Base-by-base conservation (phyloP, 768 basidiomycete genomes). In the Kwoniella botswanensis region DNA sequence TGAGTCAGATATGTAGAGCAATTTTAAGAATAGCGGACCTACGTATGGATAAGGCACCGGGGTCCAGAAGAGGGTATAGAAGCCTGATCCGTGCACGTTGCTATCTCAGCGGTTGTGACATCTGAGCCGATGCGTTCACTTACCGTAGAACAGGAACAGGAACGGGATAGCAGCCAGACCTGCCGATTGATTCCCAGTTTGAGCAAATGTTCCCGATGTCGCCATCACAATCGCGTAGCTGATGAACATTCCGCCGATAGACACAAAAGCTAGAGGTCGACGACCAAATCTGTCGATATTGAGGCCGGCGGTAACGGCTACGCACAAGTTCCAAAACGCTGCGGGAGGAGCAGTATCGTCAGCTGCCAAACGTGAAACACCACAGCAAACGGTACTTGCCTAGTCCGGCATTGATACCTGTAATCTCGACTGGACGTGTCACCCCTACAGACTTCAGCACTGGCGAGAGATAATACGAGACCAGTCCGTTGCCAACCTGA, bases 271-370 rank as follows among this genome's bases (percentile, higher is more conserved):
- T 7, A 76, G 62, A n/a, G 66, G 71, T 35, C 79, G 67, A 57
- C 80, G 75, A 26, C 80, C 80, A 41, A 80, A 66, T 26, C 73
- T 57, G 41, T 82, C 80, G 55, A 78, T 75, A 52, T 75, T 68
- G 42, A 75, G 63, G 7, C 66, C 70, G 24, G 67, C 70, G 35
- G 59, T 52, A 3, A 64, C 43, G 2, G 74, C 71, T 17, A 76
- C 67, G 35, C n/a, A 66, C 22, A 62, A 50, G n/a, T 55, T 41
- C 24, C 65, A 57, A 21, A n/a, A 42, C 1, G 57, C 57, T 58
- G 29, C 12, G n/a, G 13, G 22, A 54, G 9, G 9, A 21, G 4
- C 1, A 15, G 10, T 55, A n/a, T 17, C 15, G n/a, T 55, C 22
- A 54, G 17, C 12, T n/a, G 53, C 9, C 9, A 10, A 26, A 26